Base-by-base conservation (phyloP, 2,329 filamentous ascomycete genomes). In the Cercospora zeina region DNA sequence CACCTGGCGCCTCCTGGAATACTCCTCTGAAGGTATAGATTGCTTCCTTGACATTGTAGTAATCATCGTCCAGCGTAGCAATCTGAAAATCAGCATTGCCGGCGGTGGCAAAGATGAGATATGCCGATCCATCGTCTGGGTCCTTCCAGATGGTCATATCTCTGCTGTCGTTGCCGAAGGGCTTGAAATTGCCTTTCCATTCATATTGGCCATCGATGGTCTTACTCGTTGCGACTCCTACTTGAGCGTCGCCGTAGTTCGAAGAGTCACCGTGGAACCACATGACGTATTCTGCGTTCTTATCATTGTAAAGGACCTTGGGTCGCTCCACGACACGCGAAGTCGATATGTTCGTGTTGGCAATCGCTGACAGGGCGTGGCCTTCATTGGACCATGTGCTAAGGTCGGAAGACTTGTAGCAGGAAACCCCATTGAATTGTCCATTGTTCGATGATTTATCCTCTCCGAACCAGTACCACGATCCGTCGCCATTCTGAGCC, bases 391-490 rank as follows among this genome's bases (percentile, higher is more conserved):
- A 83, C 87, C 87, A 89, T 66, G 87, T 80, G 0, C 87, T 82
- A 0, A 89, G 79, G 72, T 89, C 79, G 11, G 77, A 78, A 13
- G 84, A 87, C 0, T 83, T 84, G 73, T 89, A 89, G 75, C 87
- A 89, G 72, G 88, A 89, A 67, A 89, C 78, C 56, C 85, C 85
- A 62, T 85, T 82, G 72, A 89, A 89, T 34, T 55, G 58, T 19
- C 65, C 67, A 33, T 61, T 62, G 0, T 78, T 74, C 1, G 0
- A 78, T 81, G 24, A 86, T 72, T 89, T 89, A 75, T 89, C 87
- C 72, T 90, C 87, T 14, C 88, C 88, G 34, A 89, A 83, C 76
- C 86, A 81, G 75, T 89, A 90, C 77, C 85, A 90, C 0, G 80
- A 82, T 9, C 77, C 78, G 47, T 80, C 78, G 19, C 62, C 67